Evolutionary conservation across 2,329 filamentous ascomycete genomes (phyloP), one percentile per base, ranked within the genome.

Genomic region (Pyricularia pennisetigena): DNA sequence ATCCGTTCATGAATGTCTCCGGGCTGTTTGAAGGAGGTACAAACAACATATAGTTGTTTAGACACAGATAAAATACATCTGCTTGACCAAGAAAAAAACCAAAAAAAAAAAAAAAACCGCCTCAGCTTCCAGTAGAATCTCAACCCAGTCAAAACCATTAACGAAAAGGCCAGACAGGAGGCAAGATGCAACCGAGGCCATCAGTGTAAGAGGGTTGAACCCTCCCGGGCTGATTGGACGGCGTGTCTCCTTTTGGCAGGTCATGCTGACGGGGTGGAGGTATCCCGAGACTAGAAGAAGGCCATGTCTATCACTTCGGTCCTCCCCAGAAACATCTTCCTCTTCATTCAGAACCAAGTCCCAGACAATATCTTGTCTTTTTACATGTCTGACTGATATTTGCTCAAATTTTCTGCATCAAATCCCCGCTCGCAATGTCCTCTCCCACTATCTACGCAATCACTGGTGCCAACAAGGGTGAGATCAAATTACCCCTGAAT

Each of bases 401-500:
- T 26, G 1, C 20, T 29, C 23, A 16, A 7, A 1, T 1, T 8
- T 41, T 28, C 29, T 26, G 23, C 4, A n/a, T 7, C 28, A 1
- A 24, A 24, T 10, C 12, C 26, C 28, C 32, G 3, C 32, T 65
- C 41, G 70, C n/a, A 16, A 75, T 74, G 73, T 62, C 70, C 9
- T 69, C 71, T 10, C 71, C 71, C 68, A 74, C 72, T 35, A 70
- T 74, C 66, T 76, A 75, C 70, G 72, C 75, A 66, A 69, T 76
- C 68, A 75, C 74, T 3, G 74, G 74, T 57, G 72, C 74, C 28
- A 76, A 76, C 73, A 73, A 72, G 72, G 74, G 74, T 74, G n/a
- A 26, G 41, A 64, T 35, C 28, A 30, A 28, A 41, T 29, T 24
- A 8, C 64, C 64, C 32, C 64, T 35, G 30, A 26, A 16, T 61